A percentile compares a stretch with the other conserved stretches of the same genome.
These are phyloP conservation scores for Xylaria sp. DNA, from an alignment of 2,329 filamentous ascomycete species.

Conservation along the genomic window DNA sequence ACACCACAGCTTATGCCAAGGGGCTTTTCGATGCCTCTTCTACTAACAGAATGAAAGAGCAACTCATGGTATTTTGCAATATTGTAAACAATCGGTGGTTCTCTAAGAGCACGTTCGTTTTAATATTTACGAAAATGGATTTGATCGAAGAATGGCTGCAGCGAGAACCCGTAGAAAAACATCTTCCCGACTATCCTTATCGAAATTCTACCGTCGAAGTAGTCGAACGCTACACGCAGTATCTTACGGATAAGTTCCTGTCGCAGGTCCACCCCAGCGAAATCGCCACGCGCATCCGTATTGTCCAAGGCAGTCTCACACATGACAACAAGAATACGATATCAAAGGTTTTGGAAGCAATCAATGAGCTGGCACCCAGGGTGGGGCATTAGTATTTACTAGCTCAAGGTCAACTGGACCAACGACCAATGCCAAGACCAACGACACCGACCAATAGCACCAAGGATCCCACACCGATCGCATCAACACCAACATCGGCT, in stretches of 20 bases:
- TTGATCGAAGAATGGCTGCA: neutral
- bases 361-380: too few species aligned
- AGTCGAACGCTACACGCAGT: neutral
- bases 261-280: neutral
- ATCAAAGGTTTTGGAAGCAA: too few species aligned
- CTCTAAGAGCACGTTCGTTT: too few species aligned
- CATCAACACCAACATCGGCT: too few species aligned
- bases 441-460: too few species aligned
- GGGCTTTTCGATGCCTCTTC: neutral
- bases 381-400: too few species aligned
- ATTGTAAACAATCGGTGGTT: neutral
- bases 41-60: neutral
- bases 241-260: neutral
- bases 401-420: too few species aligned
- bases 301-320: neutral
- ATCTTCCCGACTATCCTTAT: neutral
- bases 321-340: too few species aligned
- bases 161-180: neutral
- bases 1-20: neutral
- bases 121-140: constrained; percentile 3
- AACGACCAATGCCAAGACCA: too few species aligned
- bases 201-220: neutral
- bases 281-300: neutral
- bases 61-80: neutral
- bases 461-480: too few species aligned